These are phyloP conservation scores for Spergularia bocconei DNA, from an alignment of 148 eudicot genomes.

Conservation along the genomic window DNA sequence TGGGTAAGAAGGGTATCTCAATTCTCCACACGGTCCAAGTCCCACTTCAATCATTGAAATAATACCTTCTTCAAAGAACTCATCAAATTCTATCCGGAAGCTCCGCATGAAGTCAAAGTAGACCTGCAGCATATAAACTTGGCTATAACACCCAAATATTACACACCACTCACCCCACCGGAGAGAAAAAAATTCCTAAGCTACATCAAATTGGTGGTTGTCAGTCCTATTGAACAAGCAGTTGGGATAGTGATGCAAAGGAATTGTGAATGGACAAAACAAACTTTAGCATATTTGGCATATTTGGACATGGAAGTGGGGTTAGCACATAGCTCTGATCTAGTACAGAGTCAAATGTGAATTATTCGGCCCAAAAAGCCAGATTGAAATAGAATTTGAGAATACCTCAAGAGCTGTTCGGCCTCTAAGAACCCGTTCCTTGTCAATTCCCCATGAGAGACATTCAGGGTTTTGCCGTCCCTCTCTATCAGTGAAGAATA, in stretches of 20 bases:
- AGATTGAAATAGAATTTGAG: background rate
- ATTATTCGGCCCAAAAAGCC: background rate
- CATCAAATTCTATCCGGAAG: conserved; percentile 79
- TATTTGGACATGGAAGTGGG: too few relatives aligned
- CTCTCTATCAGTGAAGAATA: conserved; percentile 84
- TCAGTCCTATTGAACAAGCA: background rate
- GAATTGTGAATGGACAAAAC: background rate
- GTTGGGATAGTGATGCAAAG: background rate
- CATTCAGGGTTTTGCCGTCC: conserved; percentile 92
- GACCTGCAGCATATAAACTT: conserved; percentile 49
- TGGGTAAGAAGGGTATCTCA: conserved; percentile 83
- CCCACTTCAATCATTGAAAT: conserved; percentile 83
- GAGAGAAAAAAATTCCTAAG: background rate
- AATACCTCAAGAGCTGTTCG: conserved; percentile 90
- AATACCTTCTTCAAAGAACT: conserved; percentile 62
- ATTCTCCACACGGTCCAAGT: conserved; percentile 93
- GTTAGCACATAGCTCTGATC: background rate
- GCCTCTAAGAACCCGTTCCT: conserved; percentile 83
- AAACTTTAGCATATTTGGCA: background rate
- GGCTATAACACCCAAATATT: background rate
- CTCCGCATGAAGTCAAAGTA: conserved; percentile 98
- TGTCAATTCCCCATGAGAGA: conserved; percentile 94
- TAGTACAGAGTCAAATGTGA: background rate
- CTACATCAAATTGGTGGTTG: conserved; percentile 2
- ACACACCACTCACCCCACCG: background rate